phyloP scores from a whole-genome alignment of 768 basidiomycete genomes.

The Aureoboletus auriporus region DNA sequence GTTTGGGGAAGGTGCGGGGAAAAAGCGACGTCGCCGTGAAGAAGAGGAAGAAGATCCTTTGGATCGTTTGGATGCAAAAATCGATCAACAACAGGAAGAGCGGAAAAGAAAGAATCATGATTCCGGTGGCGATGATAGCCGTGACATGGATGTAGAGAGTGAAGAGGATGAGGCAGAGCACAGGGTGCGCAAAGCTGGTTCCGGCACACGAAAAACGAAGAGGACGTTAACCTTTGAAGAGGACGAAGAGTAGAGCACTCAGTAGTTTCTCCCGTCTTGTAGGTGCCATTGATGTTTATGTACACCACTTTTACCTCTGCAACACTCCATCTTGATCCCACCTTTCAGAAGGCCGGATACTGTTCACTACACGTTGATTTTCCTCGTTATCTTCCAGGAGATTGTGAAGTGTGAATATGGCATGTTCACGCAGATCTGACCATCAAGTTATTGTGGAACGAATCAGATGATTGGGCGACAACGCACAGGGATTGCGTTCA shows the following conservation, averaged over 20 bases:
- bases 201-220: slow-evolving; percentile 49
- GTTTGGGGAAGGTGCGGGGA: slow-evolving; percentile 31
- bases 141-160: slow-evolving; percentile 71
- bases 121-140: slow-evolving; percentile 35
- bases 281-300: slow-evolving; percentile 1
- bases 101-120: slow-evolving; percentile 39
- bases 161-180: slow-evolving; percentile 70
- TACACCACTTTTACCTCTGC: slow-evolving; percentile 27
- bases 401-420: slow-evolving; percentile 79
- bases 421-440: slow-evolving; percentile 82
- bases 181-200: slow-evolving; percentile 54
- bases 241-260: slow-evolving; percentile 45
- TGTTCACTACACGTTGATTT: slow-evolving; percentile 77
- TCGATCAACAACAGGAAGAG: slow-evolving; percentile 51
- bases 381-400: slow-evolving; percentile 70
- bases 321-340: slow-evolving; percentile 58
- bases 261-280: not conserved
- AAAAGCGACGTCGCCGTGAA: slow-evolving; percentile 37
- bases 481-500: slow-evolving; percentile 87
- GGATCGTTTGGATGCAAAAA: slow-evolving; percentile 68
- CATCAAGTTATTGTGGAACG: slow-evolving; percentile 3
- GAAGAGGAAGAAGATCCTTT: slow-evolving; percentile 53
- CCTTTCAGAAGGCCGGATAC: slow-evolving; percentile 58
- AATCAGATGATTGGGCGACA: slow-evolving; percentile 12
- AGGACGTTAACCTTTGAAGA: slow-evolving; percentile 52